Conservation (phyloP, 106 monocot species). For the Amphibolis antarctica region DNA sequence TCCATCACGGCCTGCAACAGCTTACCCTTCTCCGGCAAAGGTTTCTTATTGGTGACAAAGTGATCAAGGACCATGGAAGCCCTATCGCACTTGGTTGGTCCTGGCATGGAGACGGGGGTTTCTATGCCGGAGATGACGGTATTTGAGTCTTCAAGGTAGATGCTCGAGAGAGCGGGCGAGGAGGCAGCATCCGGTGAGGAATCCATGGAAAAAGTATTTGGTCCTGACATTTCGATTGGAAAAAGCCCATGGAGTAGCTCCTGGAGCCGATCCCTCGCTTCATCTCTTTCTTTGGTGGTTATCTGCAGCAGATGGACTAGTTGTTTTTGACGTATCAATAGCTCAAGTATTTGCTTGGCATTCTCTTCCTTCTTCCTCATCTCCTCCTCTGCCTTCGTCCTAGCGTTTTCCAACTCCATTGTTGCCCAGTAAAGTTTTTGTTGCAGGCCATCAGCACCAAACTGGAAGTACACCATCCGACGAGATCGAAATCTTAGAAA, state of each 20-base stretch:
- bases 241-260: neutral
- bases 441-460: neutral
- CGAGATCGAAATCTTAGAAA: no score
- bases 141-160: neutral
- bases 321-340: no score
- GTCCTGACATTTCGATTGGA: neutral
- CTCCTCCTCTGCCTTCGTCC: neutral
- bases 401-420: slow-evolving; percentile 4
- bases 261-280: slow-evolving; percentile 10
- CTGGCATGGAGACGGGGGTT: neutral
- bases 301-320: slow-evolving; percentile 1
- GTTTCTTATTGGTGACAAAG: neutral
- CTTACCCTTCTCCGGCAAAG: slow-evolving; percentile 27
- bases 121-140: neutral
- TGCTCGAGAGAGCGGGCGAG: slow-evolving; percentile 2
- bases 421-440: slow-evolving; percentile 2
- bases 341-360: slow-evolving; percentile 2
- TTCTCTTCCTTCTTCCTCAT: slow-evolving; percentile 10
- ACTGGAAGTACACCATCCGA: neutral
- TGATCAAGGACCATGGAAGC: neutral
- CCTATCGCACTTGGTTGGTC: neutral
- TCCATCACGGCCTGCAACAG: slow-evolving; percentile 30
- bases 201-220: no score
- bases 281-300: slow-evolving; percentile 5
- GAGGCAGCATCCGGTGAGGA: neutral